A percentile compares a stretch with the other conserved stretches of the same genome.
These are phyloP conservation scores for Fusarium drepaniforme DNA, from an alignment of 2,329 filamentous ascomycete species.

Conservation along the genomic window DNA sequence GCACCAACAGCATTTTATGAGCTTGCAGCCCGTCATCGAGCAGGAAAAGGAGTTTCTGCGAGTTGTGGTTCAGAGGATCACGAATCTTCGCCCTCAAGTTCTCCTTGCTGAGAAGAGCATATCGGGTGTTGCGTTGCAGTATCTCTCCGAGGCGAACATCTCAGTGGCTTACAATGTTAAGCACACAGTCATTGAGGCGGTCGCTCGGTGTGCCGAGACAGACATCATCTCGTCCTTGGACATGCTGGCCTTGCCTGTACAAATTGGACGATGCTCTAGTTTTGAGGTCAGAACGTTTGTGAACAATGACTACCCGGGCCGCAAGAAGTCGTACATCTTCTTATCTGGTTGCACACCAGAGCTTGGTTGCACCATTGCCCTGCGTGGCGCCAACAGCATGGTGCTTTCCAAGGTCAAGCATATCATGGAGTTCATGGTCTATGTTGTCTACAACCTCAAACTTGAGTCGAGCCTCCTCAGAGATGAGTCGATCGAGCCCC, in stretches of 20 bases:
- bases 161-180: slow-evolving; percentile 98
- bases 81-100: slow-evolving; percentile 85
- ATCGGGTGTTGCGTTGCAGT: slow-evolving; percentile 89
- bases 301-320: slow-evolving; percentile 77
- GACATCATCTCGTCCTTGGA: slow-evolving; percentile 95
- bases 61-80: slow-evolving; percentile 92
- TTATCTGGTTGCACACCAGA: slow-evolving; percentile 90
- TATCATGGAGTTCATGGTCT: slow-evolving; percentile 98
- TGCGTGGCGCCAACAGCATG: slow-evolving; percentile 82
- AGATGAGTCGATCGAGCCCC: slow-evolving; percentile 90
- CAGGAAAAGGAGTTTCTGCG: slow-evolving; percentile 95
- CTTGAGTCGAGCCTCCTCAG: slow-evolving; percentile 94
- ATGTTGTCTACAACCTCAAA: slow-evolving; percentile 97
- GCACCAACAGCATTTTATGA: slow-evolving; percentile 93
- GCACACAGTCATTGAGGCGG: slow-evolving; percentile 92
- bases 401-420: slow-evolving; percentile 85
- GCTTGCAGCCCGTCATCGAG: slow-evolving; percentile 93
- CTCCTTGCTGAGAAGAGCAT: slow-evolving; percentile 94
- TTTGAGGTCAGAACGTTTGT: slow-evolving; percentile 98
- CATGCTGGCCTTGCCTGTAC: slow-evolving; percentile 81
- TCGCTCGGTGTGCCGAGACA: slow-evolving; percentile 91
- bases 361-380: slow-evolving; percentile 92
- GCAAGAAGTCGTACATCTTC: slow-evolving; percentile 96
- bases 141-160: slow-evolving; percentile 89
- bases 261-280: slow-evolving; percentile 83